Percentiles rank a stretch among this genome's conserved stretches.
phyloP scores from a whole-genome alignment of 768 basidiomycete species.

The Lentinula edodes region DNA sequence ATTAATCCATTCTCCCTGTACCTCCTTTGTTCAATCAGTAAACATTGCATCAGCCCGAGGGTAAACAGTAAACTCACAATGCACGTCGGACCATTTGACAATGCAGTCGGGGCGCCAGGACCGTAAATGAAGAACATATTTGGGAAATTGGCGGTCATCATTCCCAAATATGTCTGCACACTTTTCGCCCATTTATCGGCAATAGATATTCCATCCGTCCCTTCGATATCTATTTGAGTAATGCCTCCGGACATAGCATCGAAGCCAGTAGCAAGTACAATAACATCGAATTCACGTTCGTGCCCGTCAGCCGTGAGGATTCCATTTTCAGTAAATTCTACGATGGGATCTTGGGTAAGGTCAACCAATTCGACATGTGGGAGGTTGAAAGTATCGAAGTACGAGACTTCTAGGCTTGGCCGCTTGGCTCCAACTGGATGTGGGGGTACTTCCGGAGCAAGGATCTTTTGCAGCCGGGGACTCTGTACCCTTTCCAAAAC shows the following conservation, averaged over 20 bases:
- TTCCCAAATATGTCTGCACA: conserved; percentile 18
- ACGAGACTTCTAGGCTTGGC: conserved; percentile 15
- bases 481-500: conserved; percentile 14
- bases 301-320: conserved; percentile 15
- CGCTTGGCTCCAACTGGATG: conserved; percentile 21
- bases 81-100: conserved; percentile 21
- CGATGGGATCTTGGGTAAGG: conserved; percentile 16
- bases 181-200: conserved; percentile 18
- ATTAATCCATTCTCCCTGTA: conserved; percentile 3
- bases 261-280: conserved; percentile 20
- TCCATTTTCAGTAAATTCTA: conserved; percentile 15
- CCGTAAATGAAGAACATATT: conserved; percentile 14
- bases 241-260: conserved; percentile 20
- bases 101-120: neutral
- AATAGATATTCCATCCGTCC: conserved; percentile 14
- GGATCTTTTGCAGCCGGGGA: conserved; percentile 16
- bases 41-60: neutral
- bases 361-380: conserved; percentile 18
- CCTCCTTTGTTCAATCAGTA: neutral
- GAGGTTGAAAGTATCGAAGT: conserved; percentile 20
- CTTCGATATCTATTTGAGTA: conserved; percentile 17
- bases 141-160: conserved; percentile 16
- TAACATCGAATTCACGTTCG: conserved; percentile 17
- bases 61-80: conserved; percentile 10
- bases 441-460: conserved; percentile 16